Conservation (phyloP, 768 basidiomycete species). For the Psilocybe subaeruginosa region DNA sequence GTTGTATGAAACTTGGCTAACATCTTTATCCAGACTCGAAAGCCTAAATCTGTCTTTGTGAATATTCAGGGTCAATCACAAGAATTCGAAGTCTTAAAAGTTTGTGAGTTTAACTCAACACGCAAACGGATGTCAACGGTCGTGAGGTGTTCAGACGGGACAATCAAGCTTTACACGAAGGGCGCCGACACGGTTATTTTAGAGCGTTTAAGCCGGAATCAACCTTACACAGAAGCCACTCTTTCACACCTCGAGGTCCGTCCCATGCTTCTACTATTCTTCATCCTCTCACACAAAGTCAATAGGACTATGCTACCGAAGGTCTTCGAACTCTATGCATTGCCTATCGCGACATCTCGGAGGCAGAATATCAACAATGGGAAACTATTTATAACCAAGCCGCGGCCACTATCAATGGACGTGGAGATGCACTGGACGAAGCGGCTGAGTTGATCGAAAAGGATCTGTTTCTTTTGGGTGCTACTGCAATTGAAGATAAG, state of each 20-base stretch:
- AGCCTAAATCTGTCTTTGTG: conserved; percentile 94
- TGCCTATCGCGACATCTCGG: conserved; percentile 90
- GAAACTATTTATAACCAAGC: conserved; percentile 86
- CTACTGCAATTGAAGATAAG: conserved; percentile 98
- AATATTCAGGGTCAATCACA: conserved; percentile 69
- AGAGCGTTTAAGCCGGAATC: conserved; percentile 86
- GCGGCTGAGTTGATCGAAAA: conserved; percentile 97
- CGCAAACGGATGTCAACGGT: conserved; percentile 98
- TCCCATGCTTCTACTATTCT: conserved; percentile 10
- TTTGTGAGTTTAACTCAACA: conserved; percentile 99
- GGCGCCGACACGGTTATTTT: conserved; percentile 98
- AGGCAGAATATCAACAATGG: conserved; percentile 93
- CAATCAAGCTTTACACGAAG: conserved; percentile 94
- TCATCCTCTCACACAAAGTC: conserved; percentile 3
- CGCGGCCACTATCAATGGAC: conserved; percentile 92
- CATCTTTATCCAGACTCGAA: conserved; percentile 67
- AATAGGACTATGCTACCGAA: conserved; percentile 93
- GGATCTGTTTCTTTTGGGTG: conserved; percentile 90
- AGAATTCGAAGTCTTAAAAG: conserved; percentile 92
- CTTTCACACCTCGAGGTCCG: conserved; percentile 86
- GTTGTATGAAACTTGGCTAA: conserved; percentile 3
- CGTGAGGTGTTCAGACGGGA: conserved; percentile 83
- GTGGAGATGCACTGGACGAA: conserved; percentile 91
- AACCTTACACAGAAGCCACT: conserved; percentile 85
- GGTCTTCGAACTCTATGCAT: conserved; percentile 96